phyloP scores from a whole-genome alignment of 202 grass and related monocot genomes.

The Carex arenaria region DNA sequence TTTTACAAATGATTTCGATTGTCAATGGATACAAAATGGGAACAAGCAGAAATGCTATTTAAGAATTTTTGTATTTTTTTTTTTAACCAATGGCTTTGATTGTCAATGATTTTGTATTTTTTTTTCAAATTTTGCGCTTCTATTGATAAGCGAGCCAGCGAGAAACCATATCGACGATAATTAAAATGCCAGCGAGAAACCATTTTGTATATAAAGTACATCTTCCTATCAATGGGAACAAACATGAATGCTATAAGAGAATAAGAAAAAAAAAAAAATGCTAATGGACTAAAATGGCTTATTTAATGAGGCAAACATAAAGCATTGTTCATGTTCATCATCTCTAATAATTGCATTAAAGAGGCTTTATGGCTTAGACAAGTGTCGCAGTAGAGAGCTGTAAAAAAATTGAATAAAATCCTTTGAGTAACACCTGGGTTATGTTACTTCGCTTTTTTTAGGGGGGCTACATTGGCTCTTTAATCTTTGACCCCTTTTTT shows the following conservation, averaged over 20 bases:
- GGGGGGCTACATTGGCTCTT: not conserved
- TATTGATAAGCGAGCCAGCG: no score
- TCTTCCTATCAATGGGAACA: not conserved
- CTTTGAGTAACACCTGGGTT: not conserved
- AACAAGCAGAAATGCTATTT: no score
- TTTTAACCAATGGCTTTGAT: no score
- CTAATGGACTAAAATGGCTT: not conserved
- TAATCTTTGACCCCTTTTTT: no score
- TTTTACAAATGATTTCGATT: no score
- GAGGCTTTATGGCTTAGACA: not conserved
- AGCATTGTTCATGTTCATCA: not conserved
- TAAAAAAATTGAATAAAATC: not conserved
- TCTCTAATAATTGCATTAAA: not conserved
- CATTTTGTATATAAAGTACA: not conserved
- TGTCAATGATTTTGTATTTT: no score
- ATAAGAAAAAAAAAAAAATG: not conserved
- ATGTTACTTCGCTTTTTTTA: not conserved
- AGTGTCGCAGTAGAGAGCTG: not conserved
- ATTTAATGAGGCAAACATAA: not conserved
- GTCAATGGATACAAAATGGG: no score
- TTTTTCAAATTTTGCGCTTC: no score
- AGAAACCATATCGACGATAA: no score
- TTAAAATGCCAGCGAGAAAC: no score
- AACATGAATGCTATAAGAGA: not conserved
- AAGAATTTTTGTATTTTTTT: no score